A percentile compares a stretch with the other conserved stretches of the same genome.
Evolutionary conservation across 225 moss, liverwort and hornwort genomes (phyloP).

Genomic region (Antitrichia curtipendula): DNA sequence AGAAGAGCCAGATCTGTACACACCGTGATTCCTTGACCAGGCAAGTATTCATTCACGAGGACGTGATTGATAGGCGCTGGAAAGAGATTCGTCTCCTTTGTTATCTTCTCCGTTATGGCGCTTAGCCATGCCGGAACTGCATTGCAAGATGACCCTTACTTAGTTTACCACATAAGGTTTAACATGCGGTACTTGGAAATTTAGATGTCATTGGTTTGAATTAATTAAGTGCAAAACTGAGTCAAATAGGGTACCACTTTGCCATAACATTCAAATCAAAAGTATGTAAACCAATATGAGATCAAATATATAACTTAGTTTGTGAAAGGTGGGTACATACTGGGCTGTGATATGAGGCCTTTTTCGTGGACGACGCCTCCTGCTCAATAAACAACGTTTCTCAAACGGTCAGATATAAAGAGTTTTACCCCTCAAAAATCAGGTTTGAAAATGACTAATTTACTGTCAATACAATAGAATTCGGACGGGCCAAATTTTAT

Average conservation of each 20-base stretch:
- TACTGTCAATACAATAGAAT: neutral
- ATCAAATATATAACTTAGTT: neutral
- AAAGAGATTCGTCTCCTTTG: slow-evolving; percentile 51
- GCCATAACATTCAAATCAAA: neutral
- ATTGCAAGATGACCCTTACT: neutral
- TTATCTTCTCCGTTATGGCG: slow-evolving; percentile 52
- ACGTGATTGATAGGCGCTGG: slow-evolving; percentile 84
- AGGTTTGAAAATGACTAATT: neutral
- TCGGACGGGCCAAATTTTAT: neutral
- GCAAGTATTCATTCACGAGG: slow-evolving; percentile 79
- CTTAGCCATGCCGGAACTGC: slow-evolving; percentile 72
- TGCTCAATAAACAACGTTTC: slow-evolving; percentile 4
- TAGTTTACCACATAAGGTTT: neutral
- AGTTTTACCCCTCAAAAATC: neutral
- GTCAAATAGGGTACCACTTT: neutral
- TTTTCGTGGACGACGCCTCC: slow-evolving; percentile 91
- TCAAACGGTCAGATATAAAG: neutral
- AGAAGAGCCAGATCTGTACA: neutral
- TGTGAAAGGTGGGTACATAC: slow-evolving; percentile 24
- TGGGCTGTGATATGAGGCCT: slow-evolving; percentile 67
- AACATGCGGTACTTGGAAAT: neutral
- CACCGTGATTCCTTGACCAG: slow-evolving; percentile 93
- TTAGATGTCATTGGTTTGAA: neutral
- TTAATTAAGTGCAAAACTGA: neutral
- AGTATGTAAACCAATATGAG: neutral